phyloP scores from a whole-genome alignment of 164 flowering plant genomes.

The Paratinospora sagittata region DNA sequence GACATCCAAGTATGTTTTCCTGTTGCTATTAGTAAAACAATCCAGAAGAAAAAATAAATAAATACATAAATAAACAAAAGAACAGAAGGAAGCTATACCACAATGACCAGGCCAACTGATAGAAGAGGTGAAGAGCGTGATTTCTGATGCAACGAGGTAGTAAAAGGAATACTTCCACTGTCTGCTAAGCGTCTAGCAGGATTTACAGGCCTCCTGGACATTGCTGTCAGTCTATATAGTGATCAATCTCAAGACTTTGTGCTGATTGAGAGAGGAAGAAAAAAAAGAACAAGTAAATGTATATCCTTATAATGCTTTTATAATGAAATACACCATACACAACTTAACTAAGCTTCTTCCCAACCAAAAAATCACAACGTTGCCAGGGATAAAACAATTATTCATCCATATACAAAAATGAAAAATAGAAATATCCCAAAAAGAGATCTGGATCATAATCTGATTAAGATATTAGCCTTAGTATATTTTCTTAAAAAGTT shows the following conservation, averaged over 20 bases:
- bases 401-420: neutral
- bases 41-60: neutral
- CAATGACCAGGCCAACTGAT: conserved; percentile 43
- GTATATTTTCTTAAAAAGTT: too few relatives aligned
- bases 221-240: conserved; percentile 19
- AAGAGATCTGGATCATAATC: neutral
- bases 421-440: neutral
- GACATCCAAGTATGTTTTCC: neutral
- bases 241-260: neutral
- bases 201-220: conserved; percentile 68
- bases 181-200: conserved; percentile 54
- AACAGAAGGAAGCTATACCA: conserved; percentile 32
- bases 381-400: too few relatives aligned
- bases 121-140: conserved; percentile 62
- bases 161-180: conserved; percentile 46
- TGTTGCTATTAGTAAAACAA: neutral
- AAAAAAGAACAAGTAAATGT: neutral
- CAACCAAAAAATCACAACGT: too few relatives aligned
- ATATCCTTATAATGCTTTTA: neutral
- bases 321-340: too few relatives aligned
- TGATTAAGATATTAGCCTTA: too few relatives aligned
- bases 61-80: too few relatives aligned
- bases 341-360: too few relatives aligned
- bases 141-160: conserved; percentile 52
- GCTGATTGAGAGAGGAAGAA: neutral